Percentiles rank a stretch among this genome's conserved stretches.
Conservation (phyloP, 1,139 yeast species). For the Magnusiomyces clavatus region DNA sequence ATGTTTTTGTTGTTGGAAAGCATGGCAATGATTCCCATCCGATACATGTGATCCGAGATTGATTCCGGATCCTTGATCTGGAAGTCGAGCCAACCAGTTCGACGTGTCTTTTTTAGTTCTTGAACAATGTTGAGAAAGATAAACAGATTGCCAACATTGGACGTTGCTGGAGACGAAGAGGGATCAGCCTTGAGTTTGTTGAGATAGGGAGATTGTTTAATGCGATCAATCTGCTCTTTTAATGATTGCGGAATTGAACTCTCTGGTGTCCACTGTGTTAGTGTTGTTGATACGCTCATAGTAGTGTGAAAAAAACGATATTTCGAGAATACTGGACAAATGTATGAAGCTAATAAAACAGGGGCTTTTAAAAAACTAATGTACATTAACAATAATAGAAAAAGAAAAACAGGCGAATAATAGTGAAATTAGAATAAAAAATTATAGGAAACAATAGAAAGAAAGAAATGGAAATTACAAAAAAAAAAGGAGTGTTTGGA, state of each 20-base stretch:
- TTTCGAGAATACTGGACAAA: too few relatives aligned
- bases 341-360: too few relatives aligned
- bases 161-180: slow-evolving; percentile 29
- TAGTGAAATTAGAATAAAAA: too few relatives aligned
- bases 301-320: too few relatives aligned
- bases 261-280: slow-evolving; percentile 15
- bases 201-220: slow-evolving; percentile 9
- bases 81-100: slow-evolving; percentile 93
- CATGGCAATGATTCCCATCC: slow-evolving; percentile 85
- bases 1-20: slow-evolving; percentile 47
- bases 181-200: background rate
- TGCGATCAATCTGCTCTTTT: slow-evolving; percentile 7
- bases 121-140: slow-evolving; percentile 67
- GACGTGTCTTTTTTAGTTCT: slow-evolving; percentile 65
- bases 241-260: slow-evolving; percentile 11
- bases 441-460: too few relatives aligned
- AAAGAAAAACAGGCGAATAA: too few relatives aligned
- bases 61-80: slow-evolving; percentile 61
- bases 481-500: too few relatives aligned
- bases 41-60: slow-evolving; percentile 92
- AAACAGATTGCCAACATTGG: slow-evolving; percentile 14
- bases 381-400: too few relatives aligned
- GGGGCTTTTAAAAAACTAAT: too few relatives aligned
- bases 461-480: too few relatives aligned
- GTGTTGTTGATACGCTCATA: too few relatives aligned